Evolutionary conservation across 2,329 filamentous ascomycete species (phyloP).

Genomic region (Scedosporium apiospermum): DNA sequence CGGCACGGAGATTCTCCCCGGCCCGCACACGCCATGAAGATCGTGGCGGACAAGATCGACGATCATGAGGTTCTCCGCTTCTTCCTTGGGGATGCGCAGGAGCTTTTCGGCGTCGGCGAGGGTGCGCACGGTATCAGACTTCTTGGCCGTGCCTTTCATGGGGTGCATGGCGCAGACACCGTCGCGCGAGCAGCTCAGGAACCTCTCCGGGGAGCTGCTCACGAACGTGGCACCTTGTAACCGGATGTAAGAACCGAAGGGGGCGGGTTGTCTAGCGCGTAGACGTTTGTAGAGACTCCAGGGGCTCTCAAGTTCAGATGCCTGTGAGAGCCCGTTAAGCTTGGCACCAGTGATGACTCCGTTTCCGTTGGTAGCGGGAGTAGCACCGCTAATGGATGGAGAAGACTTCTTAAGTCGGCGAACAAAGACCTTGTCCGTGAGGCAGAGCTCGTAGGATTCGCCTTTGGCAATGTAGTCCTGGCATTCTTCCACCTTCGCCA

Average conservation of each 20-base stretch:
- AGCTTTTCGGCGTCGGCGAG: conserved; percentile 63
- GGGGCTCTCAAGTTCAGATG: conserved; percentile 21
- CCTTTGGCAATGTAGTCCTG: conserved; percentile 65
- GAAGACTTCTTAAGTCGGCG: conserved; percentile 23
- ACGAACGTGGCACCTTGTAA: conserved; percentile 63
- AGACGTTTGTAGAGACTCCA: conserved; percentile 69
- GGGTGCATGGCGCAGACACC: conserved; percentile 72
- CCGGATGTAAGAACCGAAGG: conserved; percentile 74
- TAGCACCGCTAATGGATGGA: conserved; percentile 16
- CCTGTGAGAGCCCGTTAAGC: background rate
- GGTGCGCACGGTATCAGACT: conserved; percentile 54
- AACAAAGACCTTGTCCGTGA: conserved; percentile 67
- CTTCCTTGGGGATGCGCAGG: conserved; percentile 75
- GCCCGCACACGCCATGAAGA: conserved; percentile 72
- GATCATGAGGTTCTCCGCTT: conserved; percentile 96
- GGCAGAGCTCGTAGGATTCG: conserved; percentile 77
- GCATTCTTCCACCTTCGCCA: conserved; percentile 56
- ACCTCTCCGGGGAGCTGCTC: conserved; percentile 82
- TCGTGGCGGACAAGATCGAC: conserved; percentile 95
- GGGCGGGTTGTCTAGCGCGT: conserved; percentile 64
- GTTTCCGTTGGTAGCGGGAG: background rate
- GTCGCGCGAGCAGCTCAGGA: conserved; percentile 48
- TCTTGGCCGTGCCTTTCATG: conserved; percentile 95
- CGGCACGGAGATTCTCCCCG: conserved; percentile 62
- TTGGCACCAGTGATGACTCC: background rate